Evolutionary conservation across 1,284 basidiomycete genomes (phyloP).

Genomic region (Apiotrichum akiyoshidainum): DNA sequence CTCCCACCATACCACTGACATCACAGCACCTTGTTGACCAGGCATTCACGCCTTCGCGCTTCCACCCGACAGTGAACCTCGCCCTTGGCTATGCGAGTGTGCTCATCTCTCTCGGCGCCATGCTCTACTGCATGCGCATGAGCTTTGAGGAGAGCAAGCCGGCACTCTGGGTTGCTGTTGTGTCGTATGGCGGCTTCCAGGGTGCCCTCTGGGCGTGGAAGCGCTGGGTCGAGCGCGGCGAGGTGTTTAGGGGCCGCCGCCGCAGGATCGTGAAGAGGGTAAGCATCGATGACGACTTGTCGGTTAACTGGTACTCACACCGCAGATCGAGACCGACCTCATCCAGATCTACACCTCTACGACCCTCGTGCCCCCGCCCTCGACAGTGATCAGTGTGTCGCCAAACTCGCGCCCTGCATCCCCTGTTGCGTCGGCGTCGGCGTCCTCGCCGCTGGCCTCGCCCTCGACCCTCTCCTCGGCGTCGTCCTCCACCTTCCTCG

Average conservation of each 20-base stretch:
- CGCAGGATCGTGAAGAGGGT: constrained; percentile 49
- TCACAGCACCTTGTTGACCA: constrained; percentile 68
- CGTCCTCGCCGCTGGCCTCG: constrained; percentile 19
- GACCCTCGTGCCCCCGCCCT: constrained; percentile 31
- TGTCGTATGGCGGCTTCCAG: constrained; percentile 48
- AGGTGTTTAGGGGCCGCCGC: constrained; percentile 47
- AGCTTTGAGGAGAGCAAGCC: constrained; percentile 83
- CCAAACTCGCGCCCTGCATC: constrained; percentile 44
- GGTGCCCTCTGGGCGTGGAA: constrained; percentile 45
- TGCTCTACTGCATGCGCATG: constrained; percentile 74
- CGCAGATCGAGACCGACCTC: constrained; percentile 48
- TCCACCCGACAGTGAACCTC: constrained; percentile 80
- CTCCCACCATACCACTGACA: constrained; percentile 9
- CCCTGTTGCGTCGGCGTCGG: constrained; percentile 17
- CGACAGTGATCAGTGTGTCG: constrained; percentile 33
- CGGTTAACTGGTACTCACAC: background rate
- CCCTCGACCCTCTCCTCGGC: constrained; percentile 20
- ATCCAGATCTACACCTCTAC: constrained; percentile 43
- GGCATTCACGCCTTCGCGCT: constrained; percentile 78
- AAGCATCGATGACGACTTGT: constrained; percentile 21
- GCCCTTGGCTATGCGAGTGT: constrained; percentile 78
- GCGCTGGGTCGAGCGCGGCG: constrained; percentile 45
- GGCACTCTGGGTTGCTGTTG: constrained; percentile 70
- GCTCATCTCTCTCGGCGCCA: constrained; percentile 71
- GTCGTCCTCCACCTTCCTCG: constrained; percentile 9